Percentiles rank a stretch among this genome's conserved stretches.
phyloP scores from a whole-genome alignment of 371 early-diverging fungal species.

The Mucor racemosus region DNA sequence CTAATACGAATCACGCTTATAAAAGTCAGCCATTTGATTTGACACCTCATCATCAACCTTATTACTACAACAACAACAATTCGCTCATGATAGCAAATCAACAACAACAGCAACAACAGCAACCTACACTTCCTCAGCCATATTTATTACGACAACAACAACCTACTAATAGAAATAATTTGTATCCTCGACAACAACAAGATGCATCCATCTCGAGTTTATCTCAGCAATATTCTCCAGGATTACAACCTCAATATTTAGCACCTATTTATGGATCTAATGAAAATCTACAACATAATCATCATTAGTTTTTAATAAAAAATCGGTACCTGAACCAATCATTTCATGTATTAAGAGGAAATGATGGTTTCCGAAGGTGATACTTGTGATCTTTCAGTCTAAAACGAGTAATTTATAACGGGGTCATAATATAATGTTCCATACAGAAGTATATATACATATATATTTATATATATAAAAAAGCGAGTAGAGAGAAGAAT shows the following conservation, averaged over 20 bases:
- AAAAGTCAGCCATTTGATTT: slow-evolving; percentile 3
- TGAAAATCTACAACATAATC: background rate
- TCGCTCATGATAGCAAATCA: background rate
- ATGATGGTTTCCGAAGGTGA: background rate
- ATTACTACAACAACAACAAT: background rate
- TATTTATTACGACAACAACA: slow-evolving; percentile 1
- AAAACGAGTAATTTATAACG: background rate
- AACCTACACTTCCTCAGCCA: slow-evolving; percentile 3
- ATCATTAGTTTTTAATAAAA: background rate
- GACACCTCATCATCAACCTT: slow-evolving; percentile 3
- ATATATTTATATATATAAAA: too few species aligned
- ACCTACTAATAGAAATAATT: background rate
- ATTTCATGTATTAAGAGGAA: background rate
- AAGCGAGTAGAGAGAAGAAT: background rate
- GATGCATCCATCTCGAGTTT: background rate
- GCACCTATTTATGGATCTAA: slow-evolving; percentile 3
- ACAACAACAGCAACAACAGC: background rate
- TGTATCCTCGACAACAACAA: background rate
- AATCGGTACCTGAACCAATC: slow-evolving; percentile 3
- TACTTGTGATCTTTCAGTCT: background rate
- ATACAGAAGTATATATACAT: background rate
- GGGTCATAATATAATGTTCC: background rate
- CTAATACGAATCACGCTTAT: background rate
- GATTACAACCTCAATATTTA: slow-evolving; percentile 5
- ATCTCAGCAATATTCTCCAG: slow-evolving; percentile 7